Percentiles rank a stretch among this genome's conserved stretches.
Conservation (phyloP, 495 filamentous ascomycete species). For the Aspergillus diversus region DNA sequence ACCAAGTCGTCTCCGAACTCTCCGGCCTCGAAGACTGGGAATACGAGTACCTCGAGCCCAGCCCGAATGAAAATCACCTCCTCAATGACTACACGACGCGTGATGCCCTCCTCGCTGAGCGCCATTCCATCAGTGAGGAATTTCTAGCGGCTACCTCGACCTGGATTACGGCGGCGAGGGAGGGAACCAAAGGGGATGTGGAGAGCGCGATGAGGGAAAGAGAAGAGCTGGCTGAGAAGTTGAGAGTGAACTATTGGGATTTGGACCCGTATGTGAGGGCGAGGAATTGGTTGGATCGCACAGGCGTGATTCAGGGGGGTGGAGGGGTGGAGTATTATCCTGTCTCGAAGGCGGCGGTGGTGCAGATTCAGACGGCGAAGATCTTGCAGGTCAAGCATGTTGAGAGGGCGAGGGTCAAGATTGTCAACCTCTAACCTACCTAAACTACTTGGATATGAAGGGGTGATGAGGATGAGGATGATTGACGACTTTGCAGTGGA, state of each 20-base stretch:
- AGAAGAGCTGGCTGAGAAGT: slow-evolving; percentile 1
- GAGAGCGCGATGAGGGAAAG: not conserved
- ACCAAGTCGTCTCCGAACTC: slow-evolving; percentile 71
- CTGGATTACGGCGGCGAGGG: slow-evolving; percentile 54
- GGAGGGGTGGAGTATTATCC: slow-evolving; percentile 13
- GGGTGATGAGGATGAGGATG: no score
- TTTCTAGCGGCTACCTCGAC: slow-evolving; percentile 69
- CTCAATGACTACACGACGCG: slow-evolving; percentile 65
- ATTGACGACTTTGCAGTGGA: no score
- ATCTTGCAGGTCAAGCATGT: slow-evolving; percentile 18
- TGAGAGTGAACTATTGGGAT: slow-evolving; percentile 15
- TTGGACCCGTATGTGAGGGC: slow-evolving; percentile 18
- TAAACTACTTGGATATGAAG: no score
- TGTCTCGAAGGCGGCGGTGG: not conserved
- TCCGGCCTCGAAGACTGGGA: slow-evolving; percentile 83
- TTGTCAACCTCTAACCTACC: slow-evolving; percentile 16
- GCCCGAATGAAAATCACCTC: slow-evolving; percentile 66
- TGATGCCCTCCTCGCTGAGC: slow-evolving; percentile 56
- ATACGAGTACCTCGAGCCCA: slow-evolving; percentile 77
- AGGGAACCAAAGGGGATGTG: not conserved
- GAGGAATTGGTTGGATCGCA: slow-evolving; percentile 13
- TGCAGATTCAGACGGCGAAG: slow-evolving; percentile 17
- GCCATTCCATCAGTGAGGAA: slow-evolving; percentile 60
- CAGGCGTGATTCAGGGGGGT: slow-evolving; percentile 13
- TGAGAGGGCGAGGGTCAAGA: slow-evolving; percentile 8